Evolutionary conservation across 2,329 filamentous ascomycete species (phyloP).

Genomic region (Aspergillus alliaceus): DNA sequence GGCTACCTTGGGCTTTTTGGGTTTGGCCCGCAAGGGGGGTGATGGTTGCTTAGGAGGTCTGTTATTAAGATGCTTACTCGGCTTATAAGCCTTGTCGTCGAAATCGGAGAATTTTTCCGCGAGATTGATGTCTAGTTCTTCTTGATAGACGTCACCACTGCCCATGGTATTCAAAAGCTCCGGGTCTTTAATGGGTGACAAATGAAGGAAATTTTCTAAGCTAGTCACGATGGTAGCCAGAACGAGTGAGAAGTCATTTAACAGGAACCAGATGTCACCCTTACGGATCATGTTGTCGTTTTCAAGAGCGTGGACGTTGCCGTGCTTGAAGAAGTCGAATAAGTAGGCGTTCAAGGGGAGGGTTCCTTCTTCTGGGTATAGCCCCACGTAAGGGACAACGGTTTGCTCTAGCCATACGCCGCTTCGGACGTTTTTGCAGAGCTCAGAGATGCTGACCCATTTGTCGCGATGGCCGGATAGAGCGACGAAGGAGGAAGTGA

Average conservation of each 20-base stretch:
- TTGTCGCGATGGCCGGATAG: conserved; percentile 44
- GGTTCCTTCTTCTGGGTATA: conserved; percentile 55
- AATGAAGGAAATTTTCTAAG: background rate
- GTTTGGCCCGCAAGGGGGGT: background rate
- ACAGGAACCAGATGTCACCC: conserved; percentile 69
- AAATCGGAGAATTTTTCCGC: background rate
- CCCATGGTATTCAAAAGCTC: background rate
- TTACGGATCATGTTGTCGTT: conserved; percentile 65
- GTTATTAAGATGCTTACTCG: background rate
- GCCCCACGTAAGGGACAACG: conserved; percentile 66
- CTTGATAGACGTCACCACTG: background rate
- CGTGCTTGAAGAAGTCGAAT: conserved; percentile 76
- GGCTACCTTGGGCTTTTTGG: conserved; percentile 10
- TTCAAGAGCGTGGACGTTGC: conserved; percentile 53
- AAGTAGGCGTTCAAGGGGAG: conserved; percentile 47
- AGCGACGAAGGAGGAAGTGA: background rate
- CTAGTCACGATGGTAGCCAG: conserved; percentile 33
- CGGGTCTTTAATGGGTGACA: background rate
- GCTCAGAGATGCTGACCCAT: conserved; percentile 65
- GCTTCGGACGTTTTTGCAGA: conserved; percentile 64
- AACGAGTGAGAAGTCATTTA: conserved; percentile 65
- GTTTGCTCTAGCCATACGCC: conserved; percentile 75
- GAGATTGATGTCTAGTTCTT: background rate
- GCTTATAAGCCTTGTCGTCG: background rate
- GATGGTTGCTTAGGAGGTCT: background rate